Evolutionary conservation across 1,284 basidiomycete genomes (phyloP), one percentile per base, ranked within the genome.

Genomic region (Tilletia indica): DNA sequence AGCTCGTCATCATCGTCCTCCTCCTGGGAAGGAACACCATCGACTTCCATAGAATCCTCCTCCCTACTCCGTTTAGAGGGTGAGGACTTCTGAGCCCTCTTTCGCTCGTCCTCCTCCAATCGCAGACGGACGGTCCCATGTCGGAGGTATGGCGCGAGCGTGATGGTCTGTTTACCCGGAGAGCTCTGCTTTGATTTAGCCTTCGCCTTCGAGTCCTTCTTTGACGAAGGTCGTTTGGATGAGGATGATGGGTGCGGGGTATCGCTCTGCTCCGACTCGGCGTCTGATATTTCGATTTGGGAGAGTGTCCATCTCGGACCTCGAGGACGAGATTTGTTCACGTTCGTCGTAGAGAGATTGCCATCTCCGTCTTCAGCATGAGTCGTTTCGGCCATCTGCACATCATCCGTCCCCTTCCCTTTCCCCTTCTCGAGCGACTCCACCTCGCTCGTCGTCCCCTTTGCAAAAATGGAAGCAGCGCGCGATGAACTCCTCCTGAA

Each of bases 201-300:
- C 51, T 54, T 54, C 11, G 11, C 31, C 19, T 31, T 31, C 25
- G 25, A 2, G 25, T 31, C 25, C 25, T 31, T 31, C 25, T 31
- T 31, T 31, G 25, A 31, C 25, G 25, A 31, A 31, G 25, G 25
- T 31, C 25, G 25, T 31, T 31, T 31, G 25, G 25, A 31, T 31
- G 25, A 31, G 25, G 25, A 31, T 8, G 42, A 45, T 45, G 56
- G 25, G 4, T 31, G 21, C 34, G n/a, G 21, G 12, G 56, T 4
- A 31, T 25, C 42, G 42, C 19, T 58, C 56, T n/a, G 25, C 56
- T 58, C 36, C 61, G 38, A 45, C 42, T 64, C 61, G 61, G 9
- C 36, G 12, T 64, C 61, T 34, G 61, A 64, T 9, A 64, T n/a
- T n/a, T 64, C 61, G 61, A 64, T 64, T 12, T 64, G 36, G 11